Conservation (phyloP, 495 filamentous ascomycete species). For the Aeminium ludgeri region DNA sequence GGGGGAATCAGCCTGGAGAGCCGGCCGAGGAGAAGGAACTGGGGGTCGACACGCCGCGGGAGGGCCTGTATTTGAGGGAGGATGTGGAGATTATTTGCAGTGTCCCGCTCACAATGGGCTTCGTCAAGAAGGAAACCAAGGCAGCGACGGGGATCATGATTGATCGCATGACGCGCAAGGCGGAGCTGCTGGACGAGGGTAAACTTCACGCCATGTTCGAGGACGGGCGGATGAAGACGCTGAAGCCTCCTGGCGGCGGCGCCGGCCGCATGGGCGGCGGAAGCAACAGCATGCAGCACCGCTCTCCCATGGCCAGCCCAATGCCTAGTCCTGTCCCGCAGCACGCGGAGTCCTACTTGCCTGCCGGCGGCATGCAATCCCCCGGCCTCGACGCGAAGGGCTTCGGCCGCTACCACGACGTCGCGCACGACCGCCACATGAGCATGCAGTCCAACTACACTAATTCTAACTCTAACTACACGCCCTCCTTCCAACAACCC, state of each 20-base stretch:
- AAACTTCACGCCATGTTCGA: slow-evolving; percentile 25
- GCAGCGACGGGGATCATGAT: slow-evolving; percentile 21
- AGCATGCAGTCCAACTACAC: slow-evolving; percentile 1
- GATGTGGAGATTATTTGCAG: slow-evolving; percentile 24
- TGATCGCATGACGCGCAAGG: slow-evolving; percentile 22
- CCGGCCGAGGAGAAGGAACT: slow-evolving; percentile 21
- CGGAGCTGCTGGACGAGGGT: slow-evolving; percentile 23
- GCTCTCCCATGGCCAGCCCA: neutral
- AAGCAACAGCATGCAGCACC: neutral
- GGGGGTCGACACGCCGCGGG: slow-evolving; percentile 21
- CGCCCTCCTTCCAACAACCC: slow-evolving; percentile 5
- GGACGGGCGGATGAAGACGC: slow-evolving; percentile 23
- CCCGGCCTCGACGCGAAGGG: slow-evolving; percentile 6
- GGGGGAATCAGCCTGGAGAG: slow-evolving; percentile 24
- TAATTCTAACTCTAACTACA: slow-evolving; percentile 3
- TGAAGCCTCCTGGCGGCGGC: slow-evolving; percentile 5
- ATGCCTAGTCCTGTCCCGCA: neutral
- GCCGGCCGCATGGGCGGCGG: too few relatives aligned
- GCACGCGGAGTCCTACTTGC: neutral
- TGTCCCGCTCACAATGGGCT: slow-evolving; percentile 18
- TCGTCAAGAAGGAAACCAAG: slow-evolving; percentile 24
- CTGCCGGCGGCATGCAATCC: neutral
- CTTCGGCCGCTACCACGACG: slow-evolving; percentile 10
- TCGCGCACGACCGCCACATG: slow-evolving; percentile 2
- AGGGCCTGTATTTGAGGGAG: slow-evolving; percentile 25